Evolutionary conservation across 2,329 filamentous ascomycete species (phyloP), one percentile per base, ranked within the genome.

Genomic region (Ophiostoma sp.): DNA sequence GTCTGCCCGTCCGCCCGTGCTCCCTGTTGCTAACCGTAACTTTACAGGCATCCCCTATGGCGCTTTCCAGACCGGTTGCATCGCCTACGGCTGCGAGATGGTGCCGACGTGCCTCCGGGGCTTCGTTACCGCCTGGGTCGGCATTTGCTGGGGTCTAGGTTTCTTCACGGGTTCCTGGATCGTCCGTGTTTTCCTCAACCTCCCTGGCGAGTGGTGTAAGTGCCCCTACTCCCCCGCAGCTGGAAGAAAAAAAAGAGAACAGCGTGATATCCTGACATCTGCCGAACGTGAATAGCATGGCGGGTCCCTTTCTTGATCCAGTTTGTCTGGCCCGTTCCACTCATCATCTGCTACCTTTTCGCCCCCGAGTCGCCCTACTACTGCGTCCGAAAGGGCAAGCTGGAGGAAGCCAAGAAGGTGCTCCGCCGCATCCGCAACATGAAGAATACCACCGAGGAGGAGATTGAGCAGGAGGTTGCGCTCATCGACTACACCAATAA

Each of bases 401-500:
- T 76, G 9, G 81, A 81, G 0, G 84, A 55, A 19, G 50, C n/a
- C 2, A 15, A n/a, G 3, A 8, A 55, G 50, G 19, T n/a, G 19
- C n/a, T 55, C 85, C 33, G 85, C 85, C 0, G 84, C 82, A 4
- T 78, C 79, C 12, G 31, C 33, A 77, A 89, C 57, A 61, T 2
- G 89, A 6, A 39, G 7, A 22, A n/a, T 4, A 19, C 15, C 2
- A 19, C 71, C 50, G 78, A 71, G 15, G 72, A 72, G 19, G 69
- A 77, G 22, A 70, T 74, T 7, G 77, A 77, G n/a, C 76, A 78
- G 36, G 80, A 85, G 6, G 80, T 84, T 33, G 82, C 86, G 70
- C 84, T 84, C 12, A 89, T 90, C 78, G 80, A 85, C 28, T 85
- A 89, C 76, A 91, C 89, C 0, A 87, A 89, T 74, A 82, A 85